A percentile compares a stretch with the other conserved stretches of the same genome.
Evolutionary conservation across 768 basidiomycete genomes (phyloP).

Genomic region (Termitomyces sp.): DNA sequence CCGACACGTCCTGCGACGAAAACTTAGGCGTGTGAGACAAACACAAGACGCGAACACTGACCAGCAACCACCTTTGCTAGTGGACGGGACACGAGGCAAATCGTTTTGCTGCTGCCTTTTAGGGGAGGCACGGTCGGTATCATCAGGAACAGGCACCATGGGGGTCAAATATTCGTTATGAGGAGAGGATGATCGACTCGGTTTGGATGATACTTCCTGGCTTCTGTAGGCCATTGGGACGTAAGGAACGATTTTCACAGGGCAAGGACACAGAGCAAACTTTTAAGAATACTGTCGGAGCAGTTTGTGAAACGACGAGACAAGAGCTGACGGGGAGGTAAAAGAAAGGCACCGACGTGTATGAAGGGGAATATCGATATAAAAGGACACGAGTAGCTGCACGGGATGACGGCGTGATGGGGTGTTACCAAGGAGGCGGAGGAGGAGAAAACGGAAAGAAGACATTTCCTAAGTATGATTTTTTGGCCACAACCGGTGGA

Average conservation of each 20-base stretch:
- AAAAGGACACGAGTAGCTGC: conserved; percentile 28
- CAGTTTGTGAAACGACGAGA: conserved; percentile 30
- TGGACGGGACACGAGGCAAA: conserved; percentile 46
- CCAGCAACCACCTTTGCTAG: conserved; percentile 78
- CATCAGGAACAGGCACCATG: conserved; percentile 27
- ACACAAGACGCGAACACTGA: conserved; percentile 30
- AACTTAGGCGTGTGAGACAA: conserved; percentile 10
- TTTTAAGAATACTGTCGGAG: conserved; percentile 30
- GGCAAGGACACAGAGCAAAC: conserved; percentile 20
- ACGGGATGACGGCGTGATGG: conserved; percentile 31
- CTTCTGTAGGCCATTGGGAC: conserved; percentile 45
- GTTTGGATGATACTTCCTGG: conserved; percentile 42
- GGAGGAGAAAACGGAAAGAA: conserved; percentile 24
- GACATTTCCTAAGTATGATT: conserved; percentile 25
- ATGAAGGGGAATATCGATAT: conserved; percentile 26
- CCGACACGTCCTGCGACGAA: conserved; percentile 65
- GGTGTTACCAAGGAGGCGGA: conserved; percentile 40
- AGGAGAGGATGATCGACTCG: conserved; percentile 42
- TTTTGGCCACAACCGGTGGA: conserved; percentile 17
- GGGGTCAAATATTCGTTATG: conserved; percentile 26
- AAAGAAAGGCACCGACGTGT: conserved; percentile 27
- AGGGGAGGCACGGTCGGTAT: conserved; percentile 39
- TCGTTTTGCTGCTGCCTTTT: conserved; percentile 40
- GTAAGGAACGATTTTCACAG: conserved; percentile 9
- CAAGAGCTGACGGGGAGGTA: conserved; percentile 20